These are phyloP conservation scores for Trichoderma asperelloides DNA, from an alignment of 495 filamentous ascomycete genomes.

Conservation along the genomic window DNA sequence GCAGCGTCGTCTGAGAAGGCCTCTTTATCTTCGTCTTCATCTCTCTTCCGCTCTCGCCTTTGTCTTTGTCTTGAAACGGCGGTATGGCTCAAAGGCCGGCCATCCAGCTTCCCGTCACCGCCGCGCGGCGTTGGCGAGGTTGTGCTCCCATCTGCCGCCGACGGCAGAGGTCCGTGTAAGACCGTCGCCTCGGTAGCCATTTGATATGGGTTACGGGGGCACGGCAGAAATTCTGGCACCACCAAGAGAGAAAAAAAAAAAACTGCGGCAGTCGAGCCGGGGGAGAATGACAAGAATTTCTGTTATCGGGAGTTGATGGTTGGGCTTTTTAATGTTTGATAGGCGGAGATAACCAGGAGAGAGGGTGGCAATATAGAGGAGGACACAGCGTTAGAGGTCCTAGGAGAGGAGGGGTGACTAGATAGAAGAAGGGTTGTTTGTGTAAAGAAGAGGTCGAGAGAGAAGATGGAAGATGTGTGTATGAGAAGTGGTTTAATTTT, in stretches of 20 bases:
- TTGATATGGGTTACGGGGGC: background rate
- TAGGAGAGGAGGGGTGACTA: background rate
- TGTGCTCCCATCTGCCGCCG: background rate
- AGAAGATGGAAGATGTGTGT: background rate
- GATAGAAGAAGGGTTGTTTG: background rate
- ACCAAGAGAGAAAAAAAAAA: background rate
- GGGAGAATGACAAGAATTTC: background rate
- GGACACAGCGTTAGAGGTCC: background rate
- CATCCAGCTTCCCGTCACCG: background rate
- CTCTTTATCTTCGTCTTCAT: background rate
- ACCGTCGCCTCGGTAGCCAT: background rate
- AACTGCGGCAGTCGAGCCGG: background rate
- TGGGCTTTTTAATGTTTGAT: background rate
- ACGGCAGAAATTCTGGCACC: background rate
- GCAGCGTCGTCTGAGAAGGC: background rate
- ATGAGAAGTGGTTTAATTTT: background rate
- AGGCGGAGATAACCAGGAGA: background rate
- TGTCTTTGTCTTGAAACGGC: background rate
- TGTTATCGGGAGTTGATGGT: background rate
- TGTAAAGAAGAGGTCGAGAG: background rate
- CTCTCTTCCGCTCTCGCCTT: background rate
- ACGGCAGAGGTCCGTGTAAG: constrained; percentile 1
- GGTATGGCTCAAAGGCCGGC: background rate
- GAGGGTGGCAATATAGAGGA: background rate
- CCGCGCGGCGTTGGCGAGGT: constrained; percentile 4